Percentiles rank a stretch among this genome's conserved stretches.
Conservation (phyloP, 2,329 filamentous ascomycete genomes). For the Cladosporium cucumerinum region DNA sequence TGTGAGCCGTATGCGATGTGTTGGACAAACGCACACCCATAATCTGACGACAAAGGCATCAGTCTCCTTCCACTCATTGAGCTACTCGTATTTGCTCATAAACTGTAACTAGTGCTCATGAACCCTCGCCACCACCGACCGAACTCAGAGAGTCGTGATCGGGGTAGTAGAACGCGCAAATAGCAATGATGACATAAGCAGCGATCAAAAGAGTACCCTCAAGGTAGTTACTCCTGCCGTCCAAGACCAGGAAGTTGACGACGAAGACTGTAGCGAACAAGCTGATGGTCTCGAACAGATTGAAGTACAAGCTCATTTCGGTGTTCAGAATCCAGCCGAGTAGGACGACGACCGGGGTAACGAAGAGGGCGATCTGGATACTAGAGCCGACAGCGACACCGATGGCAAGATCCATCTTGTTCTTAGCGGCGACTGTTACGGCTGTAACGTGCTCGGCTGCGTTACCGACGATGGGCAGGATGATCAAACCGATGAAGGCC, state of each 20-base stretch:
- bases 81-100: not conserved
- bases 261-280: constrained; percentile 80
- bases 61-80: not conserved
- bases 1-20: not conserved
- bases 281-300: constrained; percentile 62
- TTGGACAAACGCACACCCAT: not conserved
- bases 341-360: constrained; percentile 72
- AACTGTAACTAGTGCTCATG: not conserved
- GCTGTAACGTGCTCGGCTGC: constrained; percentile 79
- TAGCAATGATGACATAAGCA: constrained; percentile 74
- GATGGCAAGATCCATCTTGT: constrained; percentile 81
- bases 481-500: constrained; percentile 75
- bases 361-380: constrained; percentile 77
- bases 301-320: constrained; percentile 64
- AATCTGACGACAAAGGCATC: not conserved
- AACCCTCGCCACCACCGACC: constrained; percentile 39
- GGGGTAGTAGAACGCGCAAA: constrained; percentile 51
- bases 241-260: constrained; percentile 80
- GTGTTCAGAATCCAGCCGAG: constrained; percentile 71
- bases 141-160: constrained; percentile 39
- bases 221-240: constrained; percentile 79
- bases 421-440: constrained; percentile 74
- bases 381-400: constrained; percentile 76
- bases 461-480: constrained; percentile 79
- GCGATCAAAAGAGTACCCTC: constrained; percentile 74